A percentile compares a stretch with the other conserved stretches of the same genome.
These are phyloP conservation scores for Coemansia sp. DNA, from an alignment of 192 early-diverging fungal species.

Conservation along the genomic window DNA sequence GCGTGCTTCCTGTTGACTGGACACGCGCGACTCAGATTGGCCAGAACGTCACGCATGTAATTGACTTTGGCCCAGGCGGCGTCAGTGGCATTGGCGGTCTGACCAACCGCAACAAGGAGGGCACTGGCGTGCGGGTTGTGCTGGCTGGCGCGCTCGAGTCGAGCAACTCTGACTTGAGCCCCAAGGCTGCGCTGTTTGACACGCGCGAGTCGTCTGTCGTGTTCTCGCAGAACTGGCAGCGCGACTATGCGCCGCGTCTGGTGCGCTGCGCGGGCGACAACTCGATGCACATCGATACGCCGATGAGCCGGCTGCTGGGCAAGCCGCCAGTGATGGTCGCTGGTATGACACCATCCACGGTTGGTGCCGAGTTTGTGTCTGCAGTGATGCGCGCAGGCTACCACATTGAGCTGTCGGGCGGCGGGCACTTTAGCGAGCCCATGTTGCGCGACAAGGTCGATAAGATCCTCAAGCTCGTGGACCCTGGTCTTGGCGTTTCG, in stretches of 20 bases:
- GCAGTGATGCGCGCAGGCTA: slow-evolving; percentile 89
- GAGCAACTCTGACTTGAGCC: slow-evolving; percentile 65
- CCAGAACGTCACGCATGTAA: slow-evolving; percentile 71
- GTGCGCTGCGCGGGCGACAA: slow-evolving; percentile 63
- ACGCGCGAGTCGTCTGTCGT: slow-evolving; percentile 62
- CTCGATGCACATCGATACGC: slow-evolving; percentile 79
- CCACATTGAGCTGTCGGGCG: slow-evolving; percentile 83
- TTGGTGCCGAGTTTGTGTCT: slow-evolving; percentile 73
- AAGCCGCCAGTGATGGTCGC: slow-evolving; percentile 91
- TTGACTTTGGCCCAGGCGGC: slow-evolving; percentile 93
- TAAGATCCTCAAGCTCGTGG: slow-evolving; percentile 74
- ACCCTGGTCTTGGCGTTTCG: slow-evolving; percentile 79
- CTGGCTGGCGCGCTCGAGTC: slow-evolving; percentile 41
- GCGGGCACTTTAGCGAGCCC: slow-evolving; percentile 81
- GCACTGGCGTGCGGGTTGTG: slow-evolving; percentile 70
- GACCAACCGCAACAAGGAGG: slow-evolving; percentile 91
- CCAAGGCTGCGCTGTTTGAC: slow-evolving; percentile 81
- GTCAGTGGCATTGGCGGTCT: slow-evolving; percentile 85
- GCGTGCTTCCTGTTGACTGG: slow-evolving; percentile 66
- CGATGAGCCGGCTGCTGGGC: slow-evolving; percentile 78
- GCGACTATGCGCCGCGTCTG: slow-evolving; percentile 75
- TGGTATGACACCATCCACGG: slow-evolving; percentile 88
- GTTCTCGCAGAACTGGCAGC: slow-evolving; percentile 79
- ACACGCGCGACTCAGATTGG: slow-evolving; percentile 60
- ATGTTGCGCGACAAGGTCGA: slow-evolving; percentile 77